Conservation (phyloP, 2,329 filamentous ascomycete genomes). For the Domatiomyces globalis region DNA sequence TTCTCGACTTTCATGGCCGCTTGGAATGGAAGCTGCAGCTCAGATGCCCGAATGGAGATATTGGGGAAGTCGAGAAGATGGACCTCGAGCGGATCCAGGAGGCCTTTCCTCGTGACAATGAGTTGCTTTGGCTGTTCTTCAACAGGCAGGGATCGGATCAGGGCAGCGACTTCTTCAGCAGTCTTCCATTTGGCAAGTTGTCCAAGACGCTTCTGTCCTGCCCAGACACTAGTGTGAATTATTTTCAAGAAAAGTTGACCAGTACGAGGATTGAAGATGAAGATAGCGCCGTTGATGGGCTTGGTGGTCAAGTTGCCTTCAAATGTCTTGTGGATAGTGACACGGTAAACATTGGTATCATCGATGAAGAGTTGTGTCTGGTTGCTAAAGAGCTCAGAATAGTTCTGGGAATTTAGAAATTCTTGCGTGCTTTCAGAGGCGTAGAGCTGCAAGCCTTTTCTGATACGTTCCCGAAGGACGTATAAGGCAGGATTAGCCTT, state of each 20-base stretch:
- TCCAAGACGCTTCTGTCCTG: constrained; percentile 95
- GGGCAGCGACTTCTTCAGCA: constrained; percentile 94
- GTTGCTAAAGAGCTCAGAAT: constrained; percentile 97
- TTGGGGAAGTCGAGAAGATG: constrained; percentile 97
- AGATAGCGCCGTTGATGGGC: constrained; percentile 97
- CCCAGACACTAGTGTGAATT: constrained; percentile 98
- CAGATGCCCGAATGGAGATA: constrained; percentile 93
- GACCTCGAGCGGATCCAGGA: constrained; percentile 91
- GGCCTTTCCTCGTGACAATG: constrained; percentile 93
- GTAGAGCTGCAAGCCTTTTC: constrained; percentile 94
- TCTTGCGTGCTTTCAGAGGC: constrained; percentile 98
- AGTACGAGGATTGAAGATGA: constrained; percentile 99
- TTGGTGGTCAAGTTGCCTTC: constrained; percentile 98
- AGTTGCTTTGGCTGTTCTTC: constrained; percentile 98
- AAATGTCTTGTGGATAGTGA: constrained; percentile 99
- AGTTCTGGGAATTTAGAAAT: constrained; percentile 98
- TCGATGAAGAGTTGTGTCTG: constrained; percentile 98
- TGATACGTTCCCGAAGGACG: constrained; percentile 89
- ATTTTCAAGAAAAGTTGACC: constrained; percentile 98
- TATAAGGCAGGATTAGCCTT: constrained; percentile 96
- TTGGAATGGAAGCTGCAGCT: constrained; percentile 94
- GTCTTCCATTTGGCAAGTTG: constrained; percentile 99
- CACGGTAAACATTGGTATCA: constrained; percentile 97
- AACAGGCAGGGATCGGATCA: constrained; percentile 87
- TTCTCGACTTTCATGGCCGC: constrained; percentile 99